Evolutionary conservation across 306 rosid genomes (phyloP).

Genomic region (Medicago ruthenica): DNA sequence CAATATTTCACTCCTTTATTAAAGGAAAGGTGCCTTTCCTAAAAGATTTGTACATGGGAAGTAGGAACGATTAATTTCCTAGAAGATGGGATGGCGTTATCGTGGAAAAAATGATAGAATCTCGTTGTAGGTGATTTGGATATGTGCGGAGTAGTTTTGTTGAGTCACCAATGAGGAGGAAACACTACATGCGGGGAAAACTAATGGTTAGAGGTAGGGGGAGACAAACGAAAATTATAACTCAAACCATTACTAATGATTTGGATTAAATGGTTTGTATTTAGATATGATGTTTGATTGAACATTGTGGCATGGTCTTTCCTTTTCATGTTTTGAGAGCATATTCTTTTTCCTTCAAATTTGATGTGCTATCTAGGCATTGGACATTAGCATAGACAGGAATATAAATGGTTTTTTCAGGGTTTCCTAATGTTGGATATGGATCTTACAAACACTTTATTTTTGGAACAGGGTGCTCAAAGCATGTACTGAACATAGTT

Average conservation of each 20-base stretch:
- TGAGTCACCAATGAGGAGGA: neutral
- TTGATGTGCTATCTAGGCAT: conserved; percentile 26
- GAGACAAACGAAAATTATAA: neutral
- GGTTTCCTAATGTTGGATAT: conserved; percentile 11
- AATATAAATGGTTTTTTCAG: neutral
- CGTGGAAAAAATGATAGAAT: neutral
- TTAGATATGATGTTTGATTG: neutral
- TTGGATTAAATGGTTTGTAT: neutral
- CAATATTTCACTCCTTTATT: neutral
- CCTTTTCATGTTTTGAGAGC: neutral
- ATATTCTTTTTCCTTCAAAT: neutral
- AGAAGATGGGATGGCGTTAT: neutral
- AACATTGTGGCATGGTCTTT: neutral
- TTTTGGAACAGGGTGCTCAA: conserved; percentile 15
- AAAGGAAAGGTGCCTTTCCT: neutral
- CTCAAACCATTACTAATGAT: neutral
- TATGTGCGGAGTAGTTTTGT: neutral
- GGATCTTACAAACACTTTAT: neutral
- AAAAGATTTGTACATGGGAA: neutral
- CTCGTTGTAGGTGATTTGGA: neutral
- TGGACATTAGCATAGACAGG: neutral
- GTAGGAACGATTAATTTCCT: neutral
- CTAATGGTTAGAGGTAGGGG: neutral
- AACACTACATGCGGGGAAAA: neutral
- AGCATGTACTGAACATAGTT: neutral